Evolutionary conservation across 768 basidiomycete genomes (phyloP).

Genomic region (Hortiboletus flavorubellus): DNA sequence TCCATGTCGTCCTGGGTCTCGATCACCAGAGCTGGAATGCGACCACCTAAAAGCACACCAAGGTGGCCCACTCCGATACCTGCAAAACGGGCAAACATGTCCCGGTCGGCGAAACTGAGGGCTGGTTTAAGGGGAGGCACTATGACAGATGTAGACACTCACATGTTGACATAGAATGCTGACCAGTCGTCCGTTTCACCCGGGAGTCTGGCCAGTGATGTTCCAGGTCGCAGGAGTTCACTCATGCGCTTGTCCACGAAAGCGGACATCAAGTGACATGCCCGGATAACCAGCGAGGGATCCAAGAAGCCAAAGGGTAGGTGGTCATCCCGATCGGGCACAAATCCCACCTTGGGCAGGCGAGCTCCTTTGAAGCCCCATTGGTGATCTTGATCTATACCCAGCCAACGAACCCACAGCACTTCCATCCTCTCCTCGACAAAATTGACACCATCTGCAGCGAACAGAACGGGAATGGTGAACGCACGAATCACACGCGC

Average conservation of each 20-base stretch:
- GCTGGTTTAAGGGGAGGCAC: too few species aligned
- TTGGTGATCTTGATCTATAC: background rate
- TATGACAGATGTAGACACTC: background rate
- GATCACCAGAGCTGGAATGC: too few species aligned
- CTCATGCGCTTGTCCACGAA: background rate
- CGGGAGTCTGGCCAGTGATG: background rate
- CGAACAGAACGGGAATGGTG: too few species aligned
- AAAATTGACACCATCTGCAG: too few species aligned
- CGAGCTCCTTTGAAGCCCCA: background rate
- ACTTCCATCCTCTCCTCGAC: background rate
- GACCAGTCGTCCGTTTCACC: background rate
- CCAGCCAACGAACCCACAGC: background rate
- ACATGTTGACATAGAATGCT: slow-evolving; percentile 9
- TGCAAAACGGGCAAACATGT: too few species aligned
- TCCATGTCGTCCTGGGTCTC: too few species aligned
- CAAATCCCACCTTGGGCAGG: background rate
- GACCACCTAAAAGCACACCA: too few species aligned
- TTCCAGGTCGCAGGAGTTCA: background rate
- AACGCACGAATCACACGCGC: background rate
- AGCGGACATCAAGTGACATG: background rate
- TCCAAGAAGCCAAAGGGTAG: background rate
- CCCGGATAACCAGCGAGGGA: background rate
- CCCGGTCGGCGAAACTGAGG: too few species aligned
- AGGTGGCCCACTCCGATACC: too few species aligned
- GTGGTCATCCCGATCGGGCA: background rate